Percentiles rank a stretch among this genome's conserved stretches.
Conservation (phyloP, 371 early-diverging fungal species). For the Lichtheimia hyalospora region DNA sequence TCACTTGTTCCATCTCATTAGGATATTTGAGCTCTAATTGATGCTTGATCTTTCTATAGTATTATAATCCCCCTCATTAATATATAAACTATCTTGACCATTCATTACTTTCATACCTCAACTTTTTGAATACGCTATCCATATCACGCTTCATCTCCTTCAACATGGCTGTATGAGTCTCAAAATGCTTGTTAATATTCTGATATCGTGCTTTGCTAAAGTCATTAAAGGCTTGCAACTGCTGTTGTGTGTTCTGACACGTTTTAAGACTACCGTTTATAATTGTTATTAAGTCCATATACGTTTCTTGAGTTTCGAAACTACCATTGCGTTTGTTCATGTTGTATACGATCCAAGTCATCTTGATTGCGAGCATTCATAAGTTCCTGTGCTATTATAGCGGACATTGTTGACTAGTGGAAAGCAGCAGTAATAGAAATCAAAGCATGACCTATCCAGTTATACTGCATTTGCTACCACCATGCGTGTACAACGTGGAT, state of each 20-base stretch:
- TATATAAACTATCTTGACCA: too few relatives aligned
- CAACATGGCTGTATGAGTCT: constrained; percentile 37
- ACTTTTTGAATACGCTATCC: constrained; percentile 36
- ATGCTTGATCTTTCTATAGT: constrained; percentile 28
- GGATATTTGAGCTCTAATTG: constrained; percentile 37
- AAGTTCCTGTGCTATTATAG: constrained; percentile 4
- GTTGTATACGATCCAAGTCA: constrained; percentile 4
- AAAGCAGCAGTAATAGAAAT: background rate
- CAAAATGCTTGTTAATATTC: constrained; percentile 43
- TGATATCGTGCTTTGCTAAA: constrained; percentile 49
- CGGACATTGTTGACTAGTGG: too few relatives aligned
- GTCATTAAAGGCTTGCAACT: constrained; percentile 42
- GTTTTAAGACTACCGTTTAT: constrained; percentile 19
- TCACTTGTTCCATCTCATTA: constrained; percentile 23
- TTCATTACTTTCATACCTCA: constrained; percentile 17
- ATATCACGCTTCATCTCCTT: constrained; percentile 42
- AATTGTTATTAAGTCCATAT: background rate
- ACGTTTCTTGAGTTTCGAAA: too few relatives aligned
- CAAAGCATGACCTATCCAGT: background rate
- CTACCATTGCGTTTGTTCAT: constrained; percentile 10
- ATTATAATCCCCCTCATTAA: background rate
- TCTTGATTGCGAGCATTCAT: constrained; percentile 6
- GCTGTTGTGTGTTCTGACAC: constrained; percentile 27
- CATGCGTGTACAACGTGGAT: too few relatives aligned
- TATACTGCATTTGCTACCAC: too few relatives aligned